A percentile compares a stretch with the other conserved stretches of the same genome.
Conservation (phyloP, 768 basidiomycete species). For the Cantharellus cinnabarinus region DNA sequence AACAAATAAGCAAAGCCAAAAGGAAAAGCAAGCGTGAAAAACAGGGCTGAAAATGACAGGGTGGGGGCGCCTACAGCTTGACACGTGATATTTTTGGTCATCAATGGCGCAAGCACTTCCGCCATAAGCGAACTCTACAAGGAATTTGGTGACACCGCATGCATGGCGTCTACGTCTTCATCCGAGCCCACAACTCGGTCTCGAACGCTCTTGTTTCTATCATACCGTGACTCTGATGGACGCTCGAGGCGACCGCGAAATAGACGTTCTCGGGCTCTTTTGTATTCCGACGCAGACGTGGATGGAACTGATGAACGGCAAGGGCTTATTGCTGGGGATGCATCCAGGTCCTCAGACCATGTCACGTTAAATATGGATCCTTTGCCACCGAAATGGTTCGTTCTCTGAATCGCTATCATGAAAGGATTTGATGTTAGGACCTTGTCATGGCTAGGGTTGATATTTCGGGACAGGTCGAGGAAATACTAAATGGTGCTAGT, state of each 20-base stretch:
- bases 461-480: conserved; percentile 72
- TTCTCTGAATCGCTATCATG: not conserved
- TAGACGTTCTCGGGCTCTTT: conserved; percentile 6
- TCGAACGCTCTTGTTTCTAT: conserved; percentile 80
- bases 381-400: conserved; percentile 74
- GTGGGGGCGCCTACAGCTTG: too few relatives aligned
- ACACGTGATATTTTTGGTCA: too few relatives aligned
- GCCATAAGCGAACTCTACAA: not conserved
- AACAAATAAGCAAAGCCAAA: too few relatives aligned
- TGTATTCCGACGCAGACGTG: conserved; percentile 26
- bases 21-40: too few relatives aligned
- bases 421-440: conserved; percentile 7
- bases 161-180: not conserved
- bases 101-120: too few relatives aligned
- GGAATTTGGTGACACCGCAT: not conserved
- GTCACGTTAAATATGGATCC: conserved; percentile 32
- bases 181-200: conserved; percentile 38
- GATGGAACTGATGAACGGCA: conserved; percentile 36
- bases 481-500: conserved; percentile 43
- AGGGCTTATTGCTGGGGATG: conserved; percentile 25
- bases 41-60: too few relatives aligned
- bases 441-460: conserved; percentile 42
- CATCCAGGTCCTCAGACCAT: conserved; percentile 11
- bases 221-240: conserved; percentile 47
- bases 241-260: conserved; percentile 13